phyloP scores from a whole-genome alignment of 768 basidiomycete species.

The Boletus eberwhitei region DNA sequence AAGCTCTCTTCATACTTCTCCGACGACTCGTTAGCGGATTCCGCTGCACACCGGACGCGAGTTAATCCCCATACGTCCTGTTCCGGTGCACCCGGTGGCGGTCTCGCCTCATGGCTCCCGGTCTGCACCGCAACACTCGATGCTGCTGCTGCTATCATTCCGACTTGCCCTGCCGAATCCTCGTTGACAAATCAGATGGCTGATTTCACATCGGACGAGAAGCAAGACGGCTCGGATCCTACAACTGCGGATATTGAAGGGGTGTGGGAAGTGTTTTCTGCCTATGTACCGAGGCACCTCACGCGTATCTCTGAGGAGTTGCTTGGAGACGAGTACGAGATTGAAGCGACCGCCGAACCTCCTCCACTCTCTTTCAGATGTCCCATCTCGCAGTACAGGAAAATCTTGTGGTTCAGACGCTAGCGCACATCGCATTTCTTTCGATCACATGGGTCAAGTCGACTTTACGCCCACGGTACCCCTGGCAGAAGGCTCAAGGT shows the following conservation, averaged over 20 bases:
- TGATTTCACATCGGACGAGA: neutral
- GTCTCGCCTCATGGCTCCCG: neutral
- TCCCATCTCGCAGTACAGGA: too few relatives aligned
- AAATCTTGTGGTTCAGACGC: too few relatives aligned
- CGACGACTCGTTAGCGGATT: conserved; percentile 4
- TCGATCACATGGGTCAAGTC: too few relatives aligned
- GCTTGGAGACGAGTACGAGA: conserved; percentile 1
- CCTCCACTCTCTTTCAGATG: too few relatives aligned
- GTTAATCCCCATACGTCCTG: neutral
- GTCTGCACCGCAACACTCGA: neutral
- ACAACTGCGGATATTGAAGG: too few relatives aligned
- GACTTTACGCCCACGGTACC: neutral
- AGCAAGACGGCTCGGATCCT: neutral
- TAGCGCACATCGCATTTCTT: too few relatives aligned
- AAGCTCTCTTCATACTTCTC: conserved; percentile 8
- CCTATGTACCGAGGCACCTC: conserved; percentile 4
- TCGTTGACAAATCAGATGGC: neutral
- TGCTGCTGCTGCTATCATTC: neutral
- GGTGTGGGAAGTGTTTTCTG: neutral
- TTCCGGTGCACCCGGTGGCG: neutral
- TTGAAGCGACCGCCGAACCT: neutral
- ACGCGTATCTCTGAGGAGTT: conserved; percentile 8
- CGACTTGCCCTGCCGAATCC: neutral
- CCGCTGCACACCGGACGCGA: neutral
- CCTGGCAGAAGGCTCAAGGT: neutral